These are phyloP conservation scores for Fraxinus latifolia DNA, from an alignment of 305 asterid species.

Conservation along the genomic window DNA sequence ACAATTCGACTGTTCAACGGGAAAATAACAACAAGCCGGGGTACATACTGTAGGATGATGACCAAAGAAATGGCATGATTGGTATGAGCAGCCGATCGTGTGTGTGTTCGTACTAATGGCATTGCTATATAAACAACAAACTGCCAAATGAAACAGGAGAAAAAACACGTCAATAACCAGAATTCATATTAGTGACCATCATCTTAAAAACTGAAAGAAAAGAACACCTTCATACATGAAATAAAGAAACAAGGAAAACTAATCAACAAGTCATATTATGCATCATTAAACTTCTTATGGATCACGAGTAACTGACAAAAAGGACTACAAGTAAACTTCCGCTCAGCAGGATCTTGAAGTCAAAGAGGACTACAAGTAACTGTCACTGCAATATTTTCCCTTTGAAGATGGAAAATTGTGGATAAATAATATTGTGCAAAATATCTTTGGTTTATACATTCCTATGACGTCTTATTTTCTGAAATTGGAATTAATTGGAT, in stretches of 20 bases:
- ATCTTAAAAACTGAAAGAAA: background rate
- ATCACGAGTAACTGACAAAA: background rate
- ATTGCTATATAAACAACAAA: slow-evolving; percentile 61
- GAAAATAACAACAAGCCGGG: slow-evolving; percentile 64
- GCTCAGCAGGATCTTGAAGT: background rate
- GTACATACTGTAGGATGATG: slow-evolving; percentile 79
- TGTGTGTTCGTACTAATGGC: slow-evolving; percentile 36
- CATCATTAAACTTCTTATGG: background rate
- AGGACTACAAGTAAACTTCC: background rate
- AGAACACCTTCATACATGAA: background rate
- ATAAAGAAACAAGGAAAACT: background rate
- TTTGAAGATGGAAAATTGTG: background rate
- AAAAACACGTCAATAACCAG: background rate
- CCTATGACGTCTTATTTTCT: background rate
- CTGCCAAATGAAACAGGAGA: slow-evolving; percentile 36
- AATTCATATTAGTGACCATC: background rate
- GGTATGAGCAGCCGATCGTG: slow-evolving; percentile 44
- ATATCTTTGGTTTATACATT: background rate
- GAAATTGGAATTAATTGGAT: background rate
- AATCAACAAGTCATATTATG: background rate
- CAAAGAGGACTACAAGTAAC: background rate
- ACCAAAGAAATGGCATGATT: slow-evolving; percentile 67
- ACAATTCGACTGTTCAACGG: slow-evolving; percentile 63
- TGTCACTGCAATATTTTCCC: background rate
- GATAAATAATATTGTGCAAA: background rate